Conservation (phyloP, 768 basidiomycete species). For the Suillus hirtellus region DNA sequence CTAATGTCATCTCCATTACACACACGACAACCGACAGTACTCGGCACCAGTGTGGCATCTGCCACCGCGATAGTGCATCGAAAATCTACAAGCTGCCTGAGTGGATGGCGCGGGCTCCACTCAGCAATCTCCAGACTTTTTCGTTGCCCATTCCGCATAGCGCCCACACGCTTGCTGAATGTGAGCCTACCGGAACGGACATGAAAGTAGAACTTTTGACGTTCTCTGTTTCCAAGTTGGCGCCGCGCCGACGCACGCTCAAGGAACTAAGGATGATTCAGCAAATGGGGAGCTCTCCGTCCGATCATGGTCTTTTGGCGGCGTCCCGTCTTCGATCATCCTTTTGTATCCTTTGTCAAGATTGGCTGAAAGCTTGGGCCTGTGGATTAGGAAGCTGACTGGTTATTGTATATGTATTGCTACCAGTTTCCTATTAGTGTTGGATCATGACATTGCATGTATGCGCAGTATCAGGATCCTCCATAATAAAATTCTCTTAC, state of each 20-base stretch:
- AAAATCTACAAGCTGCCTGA: not conserved
- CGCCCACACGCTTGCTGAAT: not conserved
- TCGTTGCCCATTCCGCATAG: constrained; percentile 1
- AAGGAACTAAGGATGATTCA: not conserved
- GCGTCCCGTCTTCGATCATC: not conserved
- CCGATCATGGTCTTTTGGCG: not conserved
- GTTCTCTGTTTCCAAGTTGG: not conserved
- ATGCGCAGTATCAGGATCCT: constrained; percentile 30
- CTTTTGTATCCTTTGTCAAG: not conserved
- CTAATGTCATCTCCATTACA: not conserved
- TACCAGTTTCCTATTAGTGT: not conserved
- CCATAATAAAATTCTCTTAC: constrained; percentile 32
- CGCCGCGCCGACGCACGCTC: not conserved
- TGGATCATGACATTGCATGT: constrained; percentile 22
- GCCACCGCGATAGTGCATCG: not conserved
- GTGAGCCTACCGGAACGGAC: not conserved
- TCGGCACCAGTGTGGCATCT: not conserved
- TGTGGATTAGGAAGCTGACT: not conserved
- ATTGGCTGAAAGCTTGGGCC: constrained; percentile 3
- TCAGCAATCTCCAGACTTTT: not conserved
- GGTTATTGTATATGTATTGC: not conserved
- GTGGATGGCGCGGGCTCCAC: not conserved
- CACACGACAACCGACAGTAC: not conserved
- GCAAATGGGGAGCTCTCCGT: not conserved
- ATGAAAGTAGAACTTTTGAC: not conserved